phyloP scores from a whole-genome alignment of 2,329 filamentous ascomycete genomes.

The Stagonosporopsis cucurbitacearum region DNA sequence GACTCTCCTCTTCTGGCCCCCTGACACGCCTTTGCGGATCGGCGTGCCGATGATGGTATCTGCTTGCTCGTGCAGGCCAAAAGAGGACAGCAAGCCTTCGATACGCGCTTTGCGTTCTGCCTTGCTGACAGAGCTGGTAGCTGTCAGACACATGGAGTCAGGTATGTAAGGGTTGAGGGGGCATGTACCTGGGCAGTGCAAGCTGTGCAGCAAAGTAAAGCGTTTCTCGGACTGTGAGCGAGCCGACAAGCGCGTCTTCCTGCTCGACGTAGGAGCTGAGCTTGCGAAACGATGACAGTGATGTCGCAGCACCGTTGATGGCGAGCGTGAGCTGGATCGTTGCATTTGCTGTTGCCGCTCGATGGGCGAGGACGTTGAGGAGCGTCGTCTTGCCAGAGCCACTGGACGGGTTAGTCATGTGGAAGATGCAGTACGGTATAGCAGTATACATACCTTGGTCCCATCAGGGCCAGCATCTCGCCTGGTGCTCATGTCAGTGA shows the following conservation, averaged over 20 bases:
- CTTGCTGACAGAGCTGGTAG: conserved; percentile 57
- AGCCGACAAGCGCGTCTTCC: conserved; percentile 83
- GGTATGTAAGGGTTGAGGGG: background rate
- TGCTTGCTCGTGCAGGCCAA: conserved; percentile 74
- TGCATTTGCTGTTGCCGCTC: conserved; percentile 61
- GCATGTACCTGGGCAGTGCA: conserved; percentile 55
- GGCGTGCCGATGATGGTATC: conserved; percentile 80
- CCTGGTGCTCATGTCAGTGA: conserved; percentile 54
- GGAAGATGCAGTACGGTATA: background rate
- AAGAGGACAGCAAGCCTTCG: conserved; percentile 70
- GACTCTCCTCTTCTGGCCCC: conserved; percentile 82
- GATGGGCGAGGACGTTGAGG: conserved; percentile 76
- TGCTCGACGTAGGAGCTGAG: conserved; percentile 85
- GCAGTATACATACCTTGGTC: conserved; percentile 60
- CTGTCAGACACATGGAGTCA: conserved; percentile 15
- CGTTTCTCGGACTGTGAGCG: conserved; percentile 80
- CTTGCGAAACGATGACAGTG: conserved; percentile 64
- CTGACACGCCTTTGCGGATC: conserved; percentile 81
- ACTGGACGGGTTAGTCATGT: conserved; percentile 24
- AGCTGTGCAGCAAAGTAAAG: conserved; percentile 78
- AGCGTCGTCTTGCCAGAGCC: conserved; percentile 81
- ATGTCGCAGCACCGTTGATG: conserved; percentile 67
- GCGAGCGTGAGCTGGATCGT: conserved; percentile 61
- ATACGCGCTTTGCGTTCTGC: conserved; percentile 68
- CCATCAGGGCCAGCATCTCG: conserved; percentile 81